A percentile compares a stretch with the other conserved stretches of the same genome.
Evolutionary conservation across 345 rosid genomes (phyloP).

Genomic region (Euphorbia lathyris): DNA sequence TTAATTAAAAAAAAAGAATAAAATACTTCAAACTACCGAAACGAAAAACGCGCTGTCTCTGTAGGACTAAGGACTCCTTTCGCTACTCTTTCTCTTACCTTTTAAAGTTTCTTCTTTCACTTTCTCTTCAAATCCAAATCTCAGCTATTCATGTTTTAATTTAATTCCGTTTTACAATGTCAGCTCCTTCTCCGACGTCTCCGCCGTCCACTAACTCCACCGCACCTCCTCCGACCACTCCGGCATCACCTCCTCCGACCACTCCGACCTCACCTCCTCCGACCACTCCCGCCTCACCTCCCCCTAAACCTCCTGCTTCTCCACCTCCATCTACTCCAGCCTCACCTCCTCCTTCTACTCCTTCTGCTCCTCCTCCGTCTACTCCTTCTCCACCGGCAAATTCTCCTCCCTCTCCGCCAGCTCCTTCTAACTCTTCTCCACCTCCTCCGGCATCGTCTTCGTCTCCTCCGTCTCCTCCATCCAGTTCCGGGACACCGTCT

Average conservation of each 20-base stretch:
- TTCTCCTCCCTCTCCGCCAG: conserved; percentile 17
- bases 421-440: conserved; percentile 25
- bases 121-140: neutral
- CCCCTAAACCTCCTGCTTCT: conserved; percentile 29
- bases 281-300: conserved; percentile 24
- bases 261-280: conserved; percentile 40
- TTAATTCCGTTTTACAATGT: conserved; percentile 31
- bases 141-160: neutral
- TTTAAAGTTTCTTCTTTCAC: neutral
- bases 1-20: neutral
- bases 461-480: conserved; percentile 32
- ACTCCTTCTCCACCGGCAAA: too few species aligned
- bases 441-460: conserved; percentile 43
- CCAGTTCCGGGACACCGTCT: conserved; percentile 9
- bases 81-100: neutral
- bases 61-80: neutral
- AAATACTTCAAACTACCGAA: neutral
- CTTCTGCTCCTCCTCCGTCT: conserved; percentile 18
- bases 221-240: conserved; percentile 28
- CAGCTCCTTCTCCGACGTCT: conserved; percentile 37
- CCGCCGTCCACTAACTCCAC: conserved; percentile 36
- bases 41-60: conserved; percentile 1
- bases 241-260: conserved; percentile 26
- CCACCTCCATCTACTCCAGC: conserved; percentile 32
- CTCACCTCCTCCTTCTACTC: conserved; percentile 29